Evolutionary conservation across 306 rosid genomes (phyloP).

Genomic region (Crataegus laevigata): DNA sequence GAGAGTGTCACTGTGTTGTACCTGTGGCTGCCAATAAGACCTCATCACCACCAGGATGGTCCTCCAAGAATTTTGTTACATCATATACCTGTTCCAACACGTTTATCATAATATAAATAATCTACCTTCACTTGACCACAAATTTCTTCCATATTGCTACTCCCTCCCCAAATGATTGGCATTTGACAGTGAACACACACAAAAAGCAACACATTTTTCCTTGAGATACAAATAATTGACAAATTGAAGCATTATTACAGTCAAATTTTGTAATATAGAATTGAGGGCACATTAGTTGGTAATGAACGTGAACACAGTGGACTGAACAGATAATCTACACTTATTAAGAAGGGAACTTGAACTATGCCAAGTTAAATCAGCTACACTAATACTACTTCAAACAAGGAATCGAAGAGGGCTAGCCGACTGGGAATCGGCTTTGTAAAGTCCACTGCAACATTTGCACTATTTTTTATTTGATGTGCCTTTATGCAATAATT

Average conservation of each 20-base stretch:
- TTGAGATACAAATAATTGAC: neutral
- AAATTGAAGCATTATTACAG: neutral
- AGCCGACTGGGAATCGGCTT: too few species aligned
- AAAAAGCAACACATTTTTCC: neutral
- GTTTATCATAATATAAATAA: neutral
- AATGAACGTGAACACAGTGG: too few species aligned
- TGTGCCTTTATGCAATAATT: neutral
- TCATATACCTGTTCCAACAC: constrained; percentile 58
- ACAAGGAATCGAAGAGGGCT: too few species aligned
- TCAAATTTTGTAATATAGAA: neutral
- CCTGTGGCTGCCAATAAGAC: constrained; percentile 72
- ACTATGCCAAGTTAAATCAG: too few species aligned
- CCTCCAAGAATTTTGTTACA: constrained; percentile 90
- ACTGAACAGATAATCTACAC: too few species aligned
- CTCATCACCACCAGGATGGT: constrained; percentile 98
- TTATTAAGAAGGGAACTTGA: too few species aligned
- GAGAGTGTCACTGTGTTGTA: constrained; percentile 15
- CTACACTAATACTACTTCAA: too few species aligned
- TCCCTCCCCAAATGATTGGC: neutral
- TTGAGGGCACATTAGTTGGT: too few species aligned
- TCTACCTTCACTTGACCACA: neutral
- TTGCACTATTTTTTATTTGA: too few species aligned
- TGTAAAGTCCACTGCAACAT: too few species aligned
- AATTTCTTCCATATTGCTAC: neutral
- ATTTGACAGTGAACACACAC: neutral